Conservation (phyloP, 768 basidiomycete genomes). For the Termitomyces sp. region DNA sequence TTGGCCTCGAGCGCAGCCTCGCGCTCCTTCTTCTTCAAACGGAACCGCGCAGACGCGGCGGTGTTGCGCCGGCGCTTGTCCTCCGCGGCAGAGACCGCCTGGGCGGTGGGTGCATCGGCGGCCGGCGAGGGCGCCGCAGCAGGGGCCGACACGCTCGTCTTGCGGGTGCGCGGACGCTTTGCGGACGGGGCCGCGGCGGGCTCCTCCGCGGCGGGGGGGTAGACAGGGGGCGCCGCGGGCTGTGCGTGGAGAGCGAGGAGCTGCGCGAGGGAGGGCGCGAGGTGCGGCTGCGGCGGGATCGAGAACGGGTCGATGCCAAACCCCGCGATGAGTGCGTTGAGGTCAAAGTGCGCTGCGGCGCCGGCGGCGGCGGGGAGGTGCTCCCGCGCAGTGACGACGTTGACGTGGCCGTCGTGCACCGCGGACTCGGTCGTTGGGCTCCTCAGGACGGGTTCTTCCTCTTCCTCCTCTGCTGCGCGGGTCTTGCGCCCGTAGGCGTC, state of each 20-base stretch:
- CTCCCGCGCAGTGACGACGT: conserved; percentile 43
- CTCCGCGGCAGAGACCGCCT: conserved; percentile 52
- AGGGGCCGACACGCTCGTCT: conserved; percentile 33
- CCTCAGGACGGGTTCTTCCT: conserved; percentile 29
- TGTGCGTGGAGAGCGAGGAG: conserved; percentile 54
- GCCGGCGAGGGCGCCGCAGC: conserved; percentile 18
- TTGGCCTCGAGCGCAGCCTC: conserved; percentile 84
- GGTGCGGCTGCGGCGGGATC: conserved; percentile 19
- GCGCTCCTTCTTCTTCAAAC: conserved; percentile 93
- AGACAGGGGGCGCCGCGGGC: too few relatives aligned
- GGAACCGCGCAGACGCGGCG: conserved; percentile 88
- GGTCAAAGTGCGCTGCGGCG: conserved; percentile 24
- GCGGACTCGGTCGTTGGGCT: conserved; percentile 31
- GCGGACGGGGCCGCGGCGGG: conserved; percentile 22
- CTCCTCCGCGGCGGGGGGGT: conserved; percentile 17
- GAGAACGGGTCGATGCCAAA: conserved; percentile 39
- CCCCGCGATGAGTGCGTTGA: conserved; percentile 30
- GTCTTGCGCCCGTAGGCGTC: conserved; percentile 28
- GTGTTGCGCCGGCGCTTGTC: conserved; percentile 95
- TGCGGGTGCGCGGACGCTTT: conserved; percentile 56
- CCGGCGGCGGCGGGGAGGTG: conserved; percentile 14
- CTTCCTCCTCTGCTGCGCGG: conserved; percentile 40
- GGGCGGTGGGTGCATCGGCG: conserved; percentile 19
- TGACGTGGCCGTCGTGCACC: conserved; percentile 51
- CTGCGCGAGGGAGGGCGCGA: conserved; percentile 60